Base-by-base conservation (phyloP, 176 grass and related monocot species). In the Echinochloa phyllopogon region DNA sequence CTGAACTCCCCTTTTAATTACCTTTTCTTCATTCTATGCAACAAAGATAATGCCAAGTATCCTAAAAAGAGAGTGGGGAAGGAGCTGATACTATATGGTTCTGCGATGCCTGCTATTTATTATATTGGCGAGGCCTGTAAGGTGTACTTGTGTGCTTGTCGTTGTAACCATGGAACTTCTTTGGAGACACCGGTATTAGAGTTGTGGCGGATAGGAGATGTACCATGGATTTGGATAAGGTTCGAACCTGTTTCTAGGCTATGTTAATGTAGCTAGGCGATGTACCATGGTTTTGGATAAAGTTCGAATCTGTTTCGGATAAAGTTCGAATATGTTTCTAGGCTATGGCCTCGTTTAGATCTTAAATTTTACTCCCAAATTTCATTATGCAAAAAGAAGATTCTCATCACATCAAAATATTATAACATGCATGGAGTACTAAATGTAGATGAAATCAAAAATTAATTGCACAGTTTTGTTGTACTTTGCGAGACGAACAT, bases 81-180 rank as follows among this genome's bases (percentile, higher is more conserved):
- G 36, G 29, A 24, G 52, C 4, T 52, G 27, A 51, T 64, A 7
- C 69, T 77, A 57, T 57, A 14, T 78, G 14, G 56, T 65, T 90
- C 64, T 7, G 55, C 5, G 25, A 75, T 47, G 20, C 55, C 61
- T 66, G 5, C 9, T 49, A 58, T 79, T 85, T 36, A 23, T 49
- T 70, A 47, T 63, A 78, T n/a, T n/a, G 47, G 44, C 25, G 39
- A 62, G 49, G 33, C 39, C 7, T 78, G 48, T 66, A 66, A 73
- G 62, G 47, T 37, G 61, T 79, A 20, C 5, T 61, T 73, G 48
- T 73, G 45, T 75, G 21, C 49, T 21, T 75, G 71, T 29, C n/a
- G 71, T 17, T 82, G 64, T 65, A 82, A 57, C 48, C 17, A 15
- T 43, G 23, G 82, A 40, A 65, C 75, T 63, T 83, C 37, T 41